A percentile compares a stretch with the other conserved stretches of the same genome.
phyloP scores from a whole-genome alignment of 176 grass and related monocot genomes.

The Bolboschoenus planiculmis region DNA sequence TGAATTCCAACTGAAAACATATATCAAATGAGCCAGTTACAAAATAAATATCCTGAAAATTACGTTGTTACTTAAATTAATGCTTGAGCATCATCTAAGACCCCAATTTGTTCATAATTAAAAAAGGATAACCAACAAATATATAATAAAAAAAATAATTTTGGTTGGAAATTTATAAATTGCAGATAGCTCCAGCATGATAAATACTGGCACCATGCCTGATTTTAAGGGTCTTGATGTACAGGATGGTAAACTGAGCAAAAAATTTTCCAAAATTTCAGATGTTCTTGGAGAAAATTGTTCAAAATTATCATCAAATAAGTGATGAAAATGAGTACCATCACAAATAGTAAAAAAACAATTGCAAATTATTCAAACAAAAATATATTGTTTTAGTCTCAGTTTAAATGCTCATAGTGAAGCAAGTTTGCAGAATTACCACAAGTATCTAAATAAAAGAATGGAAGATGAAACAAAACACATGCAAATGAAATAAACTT shows the following conservation, averaged over 20 bases:
- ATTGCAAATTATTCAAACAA: not conserved
- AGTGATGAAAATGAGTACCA: not conserved
- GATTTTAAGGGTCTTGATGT: not conserved
- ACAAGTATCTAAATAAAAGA: not conserved
- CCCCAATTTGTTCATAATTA: not conserved
- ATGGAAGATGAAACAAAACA: not conserved
- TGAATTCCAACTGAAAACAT: not conserved
- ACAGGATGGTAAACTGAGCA: not conserved
- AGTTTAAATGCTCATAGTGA: not conserved
- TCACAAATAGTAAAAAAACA: not conserved
- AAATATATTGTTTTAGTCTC: not conserved
- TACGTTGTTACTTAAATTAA: not conserved
- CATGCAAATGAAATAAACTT: not conserved
- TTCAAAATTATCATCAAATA: not conserved
- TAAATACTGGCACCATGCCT: not conserved
- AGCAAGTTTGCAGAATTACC: not conserved
- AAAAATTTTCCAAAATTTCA: not conserved
- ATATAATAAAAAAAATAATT: not conserved
- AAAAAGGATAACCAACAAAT: not conserved
- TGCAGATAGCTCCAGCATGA: not conserved
- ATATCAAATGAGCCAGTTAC: not conserved
- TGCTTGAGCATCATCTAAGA: not conserved
- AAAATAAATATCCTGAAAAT: not conserved
- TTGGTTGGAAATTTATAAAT: not conserved
- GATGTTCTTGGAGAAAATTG: not conserved